Evolutionary conservation across 495 filamentous ascomycete species (phyloP).

Genomic region (Penicillium simplicissimum): DNA sequence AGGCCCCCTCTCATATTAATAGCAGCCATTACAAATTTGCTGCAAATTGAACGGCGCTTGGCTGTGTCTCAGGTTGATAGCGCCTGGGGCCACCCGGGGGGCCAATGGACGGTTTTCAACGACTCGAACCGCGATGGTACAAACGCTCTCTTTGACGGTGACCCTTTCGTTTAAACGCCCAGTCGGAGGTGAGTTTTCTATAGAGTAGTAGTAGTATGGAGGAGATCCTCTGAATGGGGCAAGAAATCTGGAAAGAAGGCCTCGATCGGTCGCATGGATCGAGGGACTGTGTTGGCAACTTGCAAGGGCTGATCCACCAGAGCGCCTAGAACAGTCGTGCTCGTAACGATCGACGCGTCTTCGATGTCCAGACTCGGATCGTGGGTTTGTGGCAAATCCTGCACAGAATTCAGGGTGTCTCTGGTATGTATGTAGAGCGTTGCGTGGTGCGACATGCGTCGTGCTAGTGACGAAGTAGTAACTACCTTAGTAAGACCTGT

Average conservation of each 20-base stretch:
- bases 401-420: not conserved
- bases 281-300: too few relatives aligned
- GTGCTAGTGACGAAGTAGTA: too few relatives aligned
- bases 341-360: not conserved
- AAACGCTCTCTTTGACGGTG: too few relatives aligned
- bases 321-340: not conserved
- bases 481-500: too few relatives aligned
- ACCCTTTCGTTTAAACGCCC: not conserved
- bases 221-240: not conserved
- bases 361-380: not conserved
- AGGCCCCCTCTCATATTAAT: not conserved
- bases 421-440: not conserved
- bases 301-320: not conserved
- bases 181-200: not conserved
- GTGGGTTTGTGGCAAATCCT: not conserved
- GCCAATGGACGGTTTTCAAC: not conserved
- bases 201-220: too few relatives aligned
- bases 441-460: not conserved
- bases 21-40: not conserved
- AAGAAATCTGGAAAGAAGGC: not conserved
- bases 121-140: too few relatives aligned
- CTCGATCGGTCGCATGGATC: not conserved
- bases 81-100: constrained; percentile 4
- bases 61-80: constrained; percentile 25
- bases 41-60: constrained; percentile 13